Evolutionary conservation across 805 yeast genomes (phyloP).

Genomic region (Wickerhamomyces tratensis): DNA sequence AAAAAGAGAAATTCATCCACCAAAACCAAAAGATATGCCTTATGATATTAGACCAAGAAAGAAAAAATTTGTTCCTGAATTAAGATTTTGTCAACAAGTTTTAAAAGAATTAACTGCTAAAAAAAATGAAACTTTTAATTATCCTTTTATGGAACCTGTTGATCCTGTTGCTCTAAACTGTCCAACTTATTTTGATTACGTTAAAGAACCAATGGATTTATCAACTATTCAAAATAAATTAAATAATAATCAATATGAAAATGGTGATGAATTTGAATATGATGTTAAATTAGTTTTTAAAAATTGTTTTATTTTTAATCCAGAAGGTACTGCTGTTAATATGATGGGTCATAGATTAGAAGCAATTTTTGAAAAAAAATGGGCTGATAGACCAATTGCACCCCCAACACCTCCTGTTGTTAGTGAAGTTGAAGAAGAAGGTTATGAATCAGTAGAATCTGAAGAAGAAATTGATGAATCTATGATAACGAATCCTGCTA

Average conservation of each 20-base stretch:
- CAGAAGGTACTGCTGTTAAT: slow-evolving; percentile 94
- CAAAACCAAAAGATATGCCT: slow-evolving; percentile 87
- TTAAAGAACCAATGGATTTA: slow-evolving; percentile 92
- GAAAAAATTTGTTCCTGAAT: slow-evolving; percentile 84
- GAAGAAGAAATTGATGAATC: slow-evolving; percentile 52
- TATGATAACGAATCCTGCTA: slow-evolving; percentile 78
- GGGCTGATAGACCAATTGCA: slow-evolving; percentile 78
- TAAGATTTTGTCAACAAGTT: slow-evolving; percentile 75
- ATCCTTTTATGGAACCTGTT: slow-evolving; percentile 89
- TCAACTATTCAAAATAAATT: slow-evolving; percentile 75
- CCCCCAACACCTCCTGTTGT: slow-evolving; percentile 24
- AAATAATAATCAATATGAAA: slow-evolving; percentile 79
- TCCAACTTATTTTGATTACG: slow-evolving; percentile 80
- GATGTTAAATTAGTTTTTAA: slow-evolving; percentile 79
- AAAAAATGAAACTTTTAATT: slow-evolving; percentile 76
- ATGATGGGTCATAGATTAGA: slow-evolving; percentile 92
- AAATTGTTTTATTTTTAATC: slow-evolving; percentile 89
- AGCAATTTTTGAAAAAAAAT: slow-evolving; percentile 73
- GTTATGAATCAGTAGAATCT: slow-evolving; percentile 35
- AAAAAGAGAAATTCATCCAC: slow-evolving; percentile 93
- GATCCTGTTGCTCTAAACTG: slow-evolving; percentile 91
- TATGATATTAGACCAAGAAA: slow-evolving; percentile 86
- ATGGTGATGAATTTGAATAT: slow-evolving; percentile 76
- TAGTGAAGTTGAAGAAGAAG: slow-evolving; percentile 18
- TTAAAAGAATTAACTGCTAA: slow-evolving; percentile 76